A percentile compares a stretch with the other conserved stretches of the same genome.
These are phyloP conservation scores for Pseudonectria foliicola DNA, from an alignment of 2,329 filamentous ascomycete genomes.

Conservation along the genomic window DNA sequence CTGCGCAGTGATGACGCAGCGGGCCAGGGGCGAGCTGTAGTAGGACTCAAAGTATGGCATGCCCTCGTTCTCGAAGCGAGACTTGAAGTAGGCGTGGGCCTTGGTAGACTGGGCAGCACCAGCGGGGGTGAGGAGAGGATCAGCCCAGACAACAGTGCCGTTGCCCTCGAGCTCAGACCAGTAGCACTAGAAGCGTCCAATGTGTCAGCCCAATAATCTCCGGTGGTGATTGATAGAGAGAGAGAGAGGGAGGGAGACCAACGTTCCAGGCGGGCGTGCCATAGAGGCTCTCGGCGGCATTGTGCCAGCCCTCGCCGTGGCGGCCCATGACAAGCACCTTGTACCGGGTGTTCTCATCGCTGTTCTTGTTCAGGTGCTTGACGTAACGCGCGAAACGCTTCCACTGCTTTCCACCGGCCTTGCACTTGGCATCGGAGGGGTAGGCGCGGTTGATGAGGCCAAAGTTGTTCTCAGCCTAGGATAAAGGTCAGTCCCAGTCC, in stretches of 20 bases:
- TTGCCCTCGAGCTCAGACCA: conserved; percentile 60
- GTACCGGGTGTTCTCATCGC: conserved; percentile 45
- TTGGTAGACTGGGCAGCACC: conserved; percentile 51
- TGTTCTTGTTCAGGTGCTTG: conserved; percentile 40
- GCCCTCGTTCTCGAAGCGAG: conserved; percentile 42
- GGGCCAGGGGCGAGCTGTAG: conserved; percentile 56
- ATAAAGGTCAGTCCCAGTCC: not conserved
- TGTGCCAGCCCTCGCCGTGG: conserved; percentile 62
- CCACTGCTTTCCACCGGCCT: conserved; percentile 50
- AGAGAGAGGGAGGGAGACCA: conserved; percentile 21
- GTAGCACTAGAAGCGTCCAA: conserved; percentile 43
- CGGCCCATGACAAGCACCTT: conserved; percentile 62
- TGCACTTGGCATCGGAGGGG: conserved; percentile 40
- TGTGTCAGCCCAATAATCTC: not conserved
- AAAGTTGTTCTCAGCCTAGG: conserved; percentile 40
- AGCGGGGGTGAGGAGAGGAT: conserved; percentile 51
- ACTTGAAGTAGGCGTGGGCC: conserved; percentile 53
- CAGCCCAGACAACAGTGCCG: conserved; percentile 54
- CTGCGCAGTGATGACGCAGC: conserved; percentile 56
- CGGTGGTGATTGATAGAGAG: rapidly evolving
- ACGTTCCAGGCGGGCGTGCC: conserved; percentile 64
- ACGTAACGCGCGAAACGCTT: conserved; percentile 56
- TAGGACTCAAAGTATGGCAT: conserved; percentile 57
- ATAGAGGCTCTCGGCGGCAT: conserved; percentile 57
- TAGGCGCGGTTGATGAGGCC: conserved; percentile 59